phyloP scores from a whole-genome alignment of 1,284 basidiomycete genomes.

The Xanthoconium separans region DNA sequence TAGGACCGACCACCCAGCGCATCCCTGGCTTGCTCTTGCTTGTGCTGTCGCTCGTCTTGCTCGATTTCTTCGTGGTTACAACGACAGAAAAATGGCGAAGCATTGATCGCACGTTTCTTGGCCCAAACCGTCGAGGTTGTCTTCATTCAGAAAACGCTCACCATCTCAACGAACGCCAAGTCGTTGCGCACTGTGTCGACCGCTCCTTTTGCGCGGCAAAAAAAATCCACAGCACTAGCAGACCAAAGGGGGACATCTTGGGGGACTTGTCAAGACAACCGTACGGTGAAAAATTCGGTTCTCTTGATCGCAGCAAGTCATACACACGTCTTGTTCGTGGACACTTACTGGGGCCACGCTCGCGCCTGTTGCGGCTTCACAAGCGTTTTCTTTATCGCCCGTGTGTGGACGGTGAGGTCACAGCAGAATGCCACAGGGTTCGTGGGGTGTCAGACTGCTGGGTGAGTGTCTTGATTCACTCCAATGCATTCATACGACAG shows the following conservation, averaged over 20 bases:
- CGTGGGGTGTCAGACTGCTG: slow-evolving; percentile 18
- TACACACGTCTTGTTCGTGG: slow-evolving; percentile 21
- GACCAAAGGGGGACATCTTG: slow-evolving; percentile 8
- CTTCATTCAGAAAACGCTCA: slow-evolving; percentile 5
- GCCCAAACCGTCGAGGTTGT: neutral
- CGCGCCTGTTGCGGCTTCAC: slow-evolving; percentile 10
- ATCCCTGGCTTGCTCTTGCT: neutral
- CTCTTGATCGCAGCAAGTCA: slow-evolving; percentile 25
- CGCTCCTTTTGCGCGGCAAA: neutral
- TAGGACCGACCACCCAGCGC: neutral
- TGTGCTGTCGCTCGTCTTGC: neutral
- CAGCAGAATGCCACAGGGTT: neutral
- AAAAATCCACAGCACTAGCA: slow-evolving; percentile 8
- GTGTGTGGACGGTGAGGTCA: slow-evolving; percentile 1
- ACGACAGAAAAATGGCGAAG: neutral
- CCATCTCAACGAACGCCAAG: slow-evolving; percentile 10
- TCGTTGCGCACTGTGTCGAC: neutral
- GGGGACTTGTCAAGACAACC: slow-evolving; percentile 10
- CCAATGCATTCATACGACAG: slow-evolving; percentile 22
- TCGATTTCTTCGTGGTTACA: neutral
- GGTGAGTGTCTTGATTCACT: slow-evolving; percentile 34
- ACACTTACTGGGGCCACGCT: slow-evolving; percentile 24
- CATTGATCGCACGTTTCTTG: slow-evolving; percentile 8
- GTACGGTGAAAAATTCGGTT: slow-evolving; percentile 28
- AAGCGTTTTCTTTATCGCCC: slow-evolving; percentile 14